Percentiles rank a stretch among this genome's conserved stretches.
Conservation (phyloP, 768 basidiomycete genomes). For the Naganishia randhawae region DNA sequence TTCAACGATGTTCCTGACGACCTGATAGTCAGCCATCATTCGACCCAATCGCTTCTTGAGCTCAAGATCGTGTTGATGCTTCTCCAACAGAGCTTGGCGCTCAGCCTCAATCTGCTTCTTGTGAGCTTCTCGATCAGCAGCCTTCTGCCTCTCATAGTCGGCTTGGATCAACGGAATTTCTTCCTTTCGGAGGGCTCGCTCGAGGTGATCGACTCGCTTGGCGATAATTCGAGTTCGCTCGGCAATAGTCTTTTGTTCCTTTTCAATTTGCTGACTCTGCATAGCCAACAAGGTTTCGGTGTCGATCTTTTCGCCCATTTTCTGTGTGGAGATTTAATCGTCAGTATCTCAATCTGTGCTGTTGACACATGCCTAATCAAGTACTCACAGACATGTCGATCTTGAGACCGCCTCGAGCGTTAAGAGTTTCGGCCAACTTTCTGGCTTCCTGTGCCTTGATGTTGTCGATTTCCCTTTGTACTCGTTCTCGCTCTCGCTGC, state of each 20-base stretch:
- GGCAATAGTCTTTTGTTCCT: conserved; percentile 83
- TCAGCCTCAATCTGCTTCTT: conserved; percentile 61
- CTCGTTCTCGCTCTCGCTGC: conserved; percentile 57
- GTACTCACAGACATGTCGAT: conserved; percentile 66
- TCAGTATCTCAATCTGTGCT: not conserved
- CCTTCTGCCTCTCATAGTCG: conserved; percentile 84
- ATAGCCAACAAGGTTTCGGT: conserved; percentile 80
- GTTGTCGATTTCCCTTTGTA: conserved; percentile 61
- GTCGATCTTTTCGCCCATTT: conserved; percentile 52
- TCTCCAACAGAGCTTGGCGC: conserved; percentile 57
- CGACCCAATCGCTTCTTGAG: conserved; percentile 71
- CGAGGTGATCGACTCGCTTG: conserved; percentile 91
- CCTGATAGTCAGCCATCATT: conserved; percentile 68
- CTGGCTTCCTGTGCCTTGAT: conserved; percentile 76
- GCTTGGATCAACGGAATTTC: conserved; percentile 77
- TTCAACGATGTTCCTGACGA: conserved; percentile 58
- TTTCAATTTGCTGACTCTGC: conserved; percentile 92
- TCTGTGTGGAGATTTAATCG: not conserved
- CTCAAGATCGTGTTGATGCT: conserved; percentile 65
- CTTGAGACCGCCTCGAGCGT: conserved; percentile 68
- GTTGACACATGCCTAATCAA: no score
- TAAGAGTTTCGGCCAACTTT: conserved; percentile 77
- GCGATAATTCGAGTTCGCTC: conserved; percentile 74
- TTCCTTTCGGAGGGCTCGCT: conserved; percentile 90
- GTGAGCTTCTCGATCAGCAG: conserved; percentile 67